Evolutionary conservation across 345 rosid species (phyloP), one percentile per base, ranked within the genome.

Genomic region (Orychophragmus violaceus): DNA sequence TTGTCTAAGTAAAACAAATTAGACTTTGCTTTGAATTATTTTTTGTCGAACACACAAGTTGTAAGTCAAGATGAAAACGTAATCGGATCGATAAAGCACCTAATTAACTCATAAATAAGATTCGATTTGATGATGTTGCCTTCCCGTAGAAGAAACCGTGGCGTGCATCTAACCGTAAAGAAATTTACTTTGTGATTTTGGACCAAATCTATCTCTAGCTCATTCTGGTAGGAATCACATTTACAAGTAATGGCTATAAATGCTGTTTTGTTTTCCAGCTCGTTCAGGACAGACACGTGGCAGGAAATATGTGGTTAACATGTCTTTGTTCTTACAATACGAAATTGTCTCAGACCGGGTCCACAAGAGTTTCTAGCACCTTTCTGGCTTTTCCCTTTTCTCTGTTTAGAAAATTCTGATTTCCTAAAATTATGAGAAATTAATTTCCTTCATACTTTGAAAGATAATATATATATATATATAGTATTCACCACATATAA

Each of bases 171-270:
- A 29, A 52, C 62, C 36, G 41, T 11, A 55, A 18, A 8, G 16
- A 8, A 55, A 5, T 44, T 44, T 44, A 53, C 45, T 16, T 23
- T 21, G 56, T 46, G 52, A 46, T 16, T 59, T 61, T 71, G 27
- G 64, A 71, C 69, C 64, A 55, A 63, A 71, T 63, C 70, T 45
- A 71, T 19, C 13, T 45, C 18, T 64, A 71, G 69, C 41, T 71
- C 58, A 62, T 53, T 33, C 36, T 70, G 68, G 68, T 61, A 32
- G 5, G 55, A 53, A 62, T 30, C 62, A 29, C n/a, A 1, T n/a
- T 30, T 41, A 14, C 19, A 11, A 59, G 13, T 59, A n/a, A 59
- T 39, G 55, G 14, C 36, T 52, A 70, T 16, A 39, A 61, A 60
- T 22, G 44, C 22, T 13, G 4, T 33, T 59, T 18, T 8, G 21